These are phyloP conservation scores for Lignosus rhinocerotis DNA, from an alignment of 1,284 basidiomycete species.

Conservation along the genomic window DNA sequence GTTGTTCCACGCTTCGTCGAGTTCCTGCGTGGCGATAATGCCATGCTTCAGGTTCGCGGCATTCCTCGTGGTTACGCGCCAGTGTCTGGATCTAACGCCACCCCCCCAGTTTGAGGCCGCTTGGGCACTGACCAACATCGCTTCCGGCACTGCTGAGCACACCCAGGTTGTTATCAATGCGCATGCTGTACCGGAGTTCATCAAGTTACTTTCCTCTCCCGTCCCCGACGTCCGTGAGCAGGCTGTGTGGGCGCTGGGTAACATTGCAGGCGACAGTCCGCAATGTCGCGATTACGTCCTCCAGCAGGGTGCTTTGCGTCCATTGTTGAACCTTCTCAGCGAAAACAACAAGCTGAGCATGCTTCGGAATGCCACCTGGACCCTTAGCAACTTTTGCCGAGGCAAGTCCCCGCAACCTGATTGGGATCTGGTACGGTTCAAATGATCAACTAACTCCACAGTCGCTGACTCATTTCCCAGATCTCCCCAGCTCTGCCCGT, in stretches of 20 bases:
- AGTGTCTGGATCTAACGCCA: conserved; percentile 12
- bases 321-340: conserved; percentile 71
- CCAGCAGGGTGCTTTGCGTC: conserved; percentile 74
- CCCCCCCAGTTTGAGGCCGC: conserved; percentile 91
- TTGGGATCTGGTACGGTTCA: conserved; percentile 79
- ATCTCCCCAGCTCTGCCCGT: conserved; percentile 96
- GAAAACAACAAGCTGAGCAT: conserved; percentile 95
- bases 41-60: conserved; percentile 87
- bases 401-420: conserved; percentile 96
- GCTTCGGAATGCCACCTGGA: conserved; percentile 98
- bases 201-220: conserved; percentile 85
- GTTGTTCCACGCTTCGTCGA: conserved; percentile 98
- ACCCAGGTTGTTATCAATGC: conserved; percentile 97
- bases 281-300: conserved; percentile 91
- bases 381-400: conserved; percentile 96
- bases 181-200: conserved; percentile 96
- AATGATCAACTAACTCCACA: neutral
- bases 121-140: conserved; percentile 99
- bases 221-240: conserved; percentile 95
- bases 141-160: conserved; percentile 97
- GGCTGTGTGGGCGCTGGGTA: conserved; percentile 95
- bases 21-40: conserved; percentile 85
- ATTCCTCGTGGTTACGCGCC: neutral
- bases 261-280: conserved; percentile 95
- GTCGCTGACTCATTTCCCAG: conserved; percentile 42